phyloP scores from a whole-genome alignment of 352 stramenopile genomes.

The Phytophthora pluvialis region DNA sequence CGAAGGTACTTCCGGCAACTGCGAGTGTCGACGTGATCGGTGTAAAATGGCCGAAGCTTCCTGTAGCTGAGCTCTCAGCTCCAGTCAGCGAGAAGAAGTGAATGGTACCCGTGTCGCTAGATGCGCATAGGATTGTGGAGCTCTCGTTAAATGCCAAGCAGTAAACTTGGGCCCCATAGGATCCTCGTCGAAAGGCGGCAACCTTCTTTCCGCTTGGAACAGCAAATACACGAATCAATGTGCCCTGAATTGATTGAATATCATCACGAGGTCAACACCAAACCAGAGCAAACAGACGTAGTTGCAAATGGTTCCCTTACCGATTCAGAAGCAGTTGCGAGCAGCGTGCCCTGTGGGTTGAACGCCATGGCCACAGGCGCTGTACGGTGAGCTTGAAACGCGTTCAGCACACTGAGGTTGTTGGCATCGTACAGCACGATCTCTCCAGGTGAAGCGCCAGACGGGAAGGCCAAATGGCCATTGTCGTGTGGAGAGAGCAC shows the following conservation, averaged over 20 bases:
- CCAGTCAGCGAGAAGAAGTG: slow-evolving; percentile 95
- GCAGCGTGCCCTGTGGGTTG: slow-evolving; percentile 82
- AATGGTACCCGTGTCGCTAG: slow-evolving; percentile 96
- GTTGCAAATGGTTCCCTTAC: slow-evolving; percentile 37
- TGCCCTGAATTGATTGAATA: slow-evolving; percentile 75
- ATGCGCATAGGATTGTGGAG: slow-evolving; percentile 94
- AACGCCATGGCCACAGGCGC: slow-evolving; percentile 91
- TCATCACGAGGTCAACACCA: neutral
- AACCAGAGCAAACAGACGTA: neutral
- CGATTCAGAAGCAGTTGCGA: slow-evolving; percentile 92
- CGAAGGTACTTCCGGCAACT: slow-evolving; percentile 67
- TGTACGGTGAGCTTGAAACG: slow-evolving; percentile 88
- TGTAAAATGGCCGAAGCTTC: slow-evolving; percentile 82
- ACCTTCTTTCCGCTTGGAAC: slow-evolving; percentile 91
- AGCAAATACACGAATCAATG: slow-evolving; percentile 97
- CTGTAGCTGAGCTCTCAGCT: slow-evolving; percentile 70
- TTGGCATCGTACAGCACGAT: slow-evolving; percentile 94
- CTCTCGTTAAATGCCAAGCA: slow-evolving; percentile 96
- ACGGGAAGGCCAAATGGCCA: slow-evolving; percentile 86
- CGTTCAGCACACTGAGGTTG: slow-evolving; percentile 92
- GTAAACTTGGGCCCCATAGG: slow-evolving; percentile 96
- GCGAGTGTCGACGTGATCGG: slow-evolving; percentile 77
- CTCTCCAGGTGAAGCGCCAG: slow-evolving; percentile 79
- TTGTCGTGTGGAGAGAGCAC: slow-evolving; percentile 88
- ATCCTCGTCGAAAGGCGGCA: slow-evolving; percentile 95